Conservation (phyloP, 768 basidiomycete genomes). For the Suillus occidentalis region DNA sequence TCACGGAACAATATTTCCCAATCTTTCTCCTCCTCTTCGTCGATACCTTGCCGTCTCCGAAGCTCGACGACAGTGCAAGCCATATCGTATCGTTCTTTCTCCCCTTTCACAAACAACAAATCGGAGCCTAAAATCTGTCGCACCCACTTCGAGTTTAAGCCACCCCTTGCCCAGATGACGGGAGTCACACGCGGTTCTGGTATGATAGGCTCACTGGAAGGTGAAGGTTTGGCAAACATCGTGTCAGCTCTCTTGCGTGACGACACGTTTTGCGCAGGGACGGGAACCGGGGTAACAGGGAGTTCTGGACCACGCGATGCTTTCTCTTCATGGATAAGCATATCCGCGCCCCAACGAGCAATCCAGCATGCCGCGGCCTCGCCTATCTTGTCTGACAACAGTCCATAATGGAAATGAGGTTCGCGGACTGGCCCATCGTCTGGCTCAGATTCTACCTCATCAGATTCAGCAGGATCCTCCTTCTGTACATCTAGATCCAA, state of each 20-base stretch:
- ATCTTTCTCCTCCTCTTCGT: slow-evolving; percentile 64
- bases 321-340: slow-evolving; percentile 64
- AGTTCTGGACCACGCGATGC: slow-evolving; percentile 16
- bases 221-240: slow-evolving; percentile 23
- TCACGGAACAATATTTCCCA: slow-evolving; percentile 70
- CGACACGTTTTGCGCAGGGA: slow-evolving; percentile 14
- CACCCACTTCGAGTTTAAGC: slow-evolving; percentile 72
- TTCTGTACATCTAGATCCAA: slow-evolving; percentile 35
- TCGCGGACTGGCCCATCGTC: slow-evolving; percentile 17
- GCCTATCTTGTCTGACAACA: slow-evolving; percentile 88
- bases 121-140: slow-evolving; percentile 75
- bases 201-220: slow-evolving; percentile 14
- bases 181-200: slow-evolving; percentile 36
- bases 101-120: slow-evolving; percentile 74
- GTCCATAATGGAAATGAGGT: slow-evolving; percentile 74
- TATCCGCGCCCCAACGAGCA: slow-evolving; percentile 79
- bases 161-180: slow-evolving; percentile 71
- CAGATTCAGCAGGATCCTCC: slow-evolving; percentile 37
- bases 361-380: slow-evolving; percentile 90
- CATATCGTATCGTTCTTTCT: slow-evolving; percentile 78
- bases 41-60: slow-evolving; percentile 53
- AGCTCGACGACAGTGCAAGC: slow-evolving; percentile 77
- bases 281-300: slow-evolving; percentile 17
- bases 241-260: slow-evolving; percentile 32
- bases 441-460: slow-evolving; percentile 29